These are phyloP conservation scores for Neofusicoccum parvum DNA, from an alignment of 2,329 filamentous ascomycete genomes.

Conservation along the genomic window DNA sequence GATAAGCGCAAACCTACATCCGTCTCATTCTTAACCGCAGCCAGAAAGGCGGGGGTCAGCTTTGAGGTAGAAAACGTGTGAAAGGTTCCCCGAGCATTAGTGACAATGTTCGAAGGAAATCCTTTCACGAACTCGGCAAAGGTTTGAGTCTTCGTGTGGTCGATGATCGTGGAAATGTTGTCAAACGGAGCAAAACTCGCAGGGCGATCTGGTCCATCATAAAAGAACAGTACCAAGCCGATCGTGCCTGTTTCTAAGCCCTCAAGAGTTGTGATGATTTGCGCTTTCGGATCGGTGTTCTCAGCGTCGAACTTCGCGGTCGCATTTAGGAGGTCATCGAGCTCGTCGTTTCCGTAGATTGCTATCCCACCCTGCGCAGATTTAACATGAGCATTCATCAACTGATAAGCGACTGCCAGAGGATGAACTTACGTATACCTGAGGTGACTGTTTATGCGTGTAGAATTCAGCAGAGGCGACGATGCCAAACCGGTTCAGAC, in stretches of 20 bases:
- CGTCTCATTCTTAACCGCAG: not conserved
- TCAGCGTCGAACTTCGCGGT: not conserved
- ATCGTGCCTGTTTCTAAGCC: not conserved
- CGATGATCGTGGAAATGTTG: not conserved
- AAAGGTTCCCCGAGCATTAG: not conserved
- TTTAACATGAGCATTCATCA: not conserved
- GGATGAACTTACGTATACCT: not conserved
- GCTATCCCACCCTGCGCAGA: not conserved
- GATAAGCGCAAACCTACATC: not conserved
- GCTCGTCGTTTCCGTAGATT: not conserved
- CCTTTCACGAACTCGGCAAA: not conserved
- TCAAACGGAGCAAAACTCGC: not conserved
- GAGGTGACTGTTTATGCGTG: not conserved
- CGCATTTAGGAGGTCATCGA: not conserved
- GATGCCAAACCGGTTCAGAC: constrained; percentile 41
- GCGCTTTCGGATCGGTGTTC: not conserved
- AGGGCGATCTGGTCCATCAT: not conserved
- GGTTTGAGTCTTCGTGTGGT: not conserved
- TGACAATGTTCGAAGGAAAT: not conserved
- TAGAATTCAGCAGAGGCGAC: constrained; percentile 29
- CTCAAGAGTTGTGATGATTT: constrained; percentile 1
- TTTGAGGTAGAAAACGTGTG: not conserved
- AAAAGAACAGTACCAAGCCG: not conserved
- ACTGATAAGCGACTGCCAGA: too few relatives aligned
- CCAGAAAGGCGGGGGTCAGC: not conserved